A percentile compares a stretch with the other conserved stretches of the same genome.
phyloP scores from a whole-genome alignment of 2,329 filamentous ascomycete genomes.

The Rhytidhysteron rufulum region DNA sequence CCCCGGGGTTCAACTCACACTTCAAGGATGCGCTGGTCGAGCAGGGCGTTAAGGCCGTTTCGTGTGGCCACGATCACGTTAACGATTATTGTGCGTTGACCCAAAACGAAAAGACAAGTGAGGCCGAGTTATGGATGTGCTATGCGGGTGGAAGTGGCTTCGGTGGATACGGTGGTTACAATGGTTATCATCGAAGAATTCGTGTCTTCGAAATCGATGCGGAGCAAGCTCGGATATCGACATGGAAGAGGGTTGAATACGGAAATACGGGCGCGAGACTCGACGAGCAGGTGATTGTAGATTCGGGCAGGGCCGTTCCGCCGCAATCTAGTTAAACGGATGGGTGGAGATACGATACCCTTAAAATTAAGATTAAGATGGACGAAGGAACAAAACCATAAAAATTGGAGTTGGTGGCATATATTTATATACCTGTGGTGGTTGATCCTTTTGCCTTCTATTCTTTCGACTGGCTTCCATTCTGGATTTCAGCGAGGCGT shows the following conservation, averaged over 20 bases:
- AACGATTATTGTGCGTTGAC: slow-evolving; percentile 90
- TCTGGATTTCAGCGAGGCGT: not conserved
- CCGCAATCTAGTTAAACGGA: not conserved
- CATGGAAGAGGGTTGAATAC: slow-evolving; percentile 85
- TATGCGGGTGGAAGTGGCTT: slow-evolving; percentile 91
- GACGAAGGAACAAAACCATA: not conserved
- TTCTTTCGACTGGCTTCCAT: not conserved
- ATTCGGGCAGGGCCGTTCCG: slow-evolving; percentile 52
- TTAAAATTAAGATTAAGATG: not conserved
- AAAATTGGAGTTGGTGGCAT: not conserved
- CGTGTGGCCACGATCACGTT: slow-evolving; percentile 91
- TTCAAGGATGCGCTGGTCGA: slow-evolving; percentile 87
- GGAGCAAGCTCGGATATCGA: slow-evolving; percentile 81
- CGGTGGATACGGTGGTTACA: slow-evolving; percentile 91
- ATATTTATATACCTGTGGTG: no score
- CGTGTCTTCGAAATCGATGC: slow-evolving; percentile 92
- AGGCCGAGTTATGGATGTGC: slow-evolving; percentile 85
- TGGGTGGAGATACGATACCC: not conserved
- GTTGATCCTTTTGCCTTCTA: no score
- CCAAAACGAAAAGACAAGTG: slow-evolving; percentile 40
- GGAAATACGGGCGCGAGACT: slow-evolving; percentile 50
- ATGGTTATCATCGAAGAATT: slow-evolving; percentile 76
- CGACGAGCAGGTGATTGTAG: slow-evolving; percentile 60
- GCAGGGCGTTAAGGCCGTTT: slow-evolving; percentile 80
- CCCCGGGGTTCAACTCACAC: slow-evolving; percentile 84